Conservation (phyloP, 2,329 filamentous ascomycete genomes). For the Nannizzia gypsea region DNA sequence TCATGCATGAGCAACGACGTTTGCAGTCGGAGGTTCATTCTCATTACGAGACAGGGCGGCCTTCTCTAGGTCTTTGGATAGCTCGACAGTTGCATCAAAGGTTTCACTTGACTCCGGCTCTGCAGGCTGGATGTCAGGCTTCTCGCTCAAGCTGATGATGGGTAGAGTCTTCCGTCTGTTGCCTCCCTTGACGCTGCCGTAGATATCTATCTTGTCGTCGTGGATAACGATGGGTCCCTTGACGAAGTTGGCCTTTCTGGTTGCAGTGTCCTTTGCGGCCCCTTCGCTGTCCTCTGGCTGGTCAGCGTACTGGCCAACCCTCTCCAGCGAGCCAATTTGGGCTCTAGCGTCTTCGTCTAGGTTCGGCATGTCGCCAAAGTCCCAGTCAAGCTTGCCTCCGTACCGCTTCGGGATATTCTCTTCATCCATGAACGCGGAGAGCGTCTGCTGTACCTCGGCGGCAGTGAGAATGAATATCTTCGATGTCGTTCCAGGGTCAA, state of each 20-base stretch:
- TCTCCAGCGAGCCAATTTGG: constrained; percentile 23
- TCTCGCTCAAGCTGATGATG: constrained; percentile 1
- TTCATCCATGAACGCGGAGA: constrained; percentile 69
- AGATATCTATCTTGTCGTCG: constrained; percentile 72
- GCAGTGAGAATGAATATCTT: constrained; percentile 86
- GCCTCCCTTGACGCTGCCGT: constrained; percentile 38
- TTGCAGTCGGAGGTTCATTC: not conserved
- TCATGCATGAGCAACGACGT: constrained; percentile 4
- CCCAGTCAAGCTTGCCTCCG: constrained; percentile 73
- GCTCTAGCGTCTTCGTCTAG: constrained; percentile 46
- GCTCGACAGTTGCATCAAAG: constrained; percentile 18
- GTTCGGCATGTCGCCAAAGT: constrained; percentile 62
- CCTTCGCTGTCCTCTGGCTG: constrained; percentile 17
- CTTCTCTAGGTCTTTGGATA: constrained; percentile 27
- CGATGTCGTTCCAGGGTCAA: constrained; percentile 81
- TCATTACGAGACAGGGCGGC: constrained; percentile 2
- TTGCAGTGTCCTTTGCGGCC: not conserved
- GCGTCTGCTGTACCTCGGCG: constrained; percentile 61
- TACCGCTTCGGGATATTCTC: constrained; percentile 81
- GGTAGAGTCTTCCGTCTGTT: constrained; percentile 9
- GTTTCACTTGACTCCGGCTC: not conserved
- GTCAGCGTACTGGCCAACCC: constrained; percentile 16
- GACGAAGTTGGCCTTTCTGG: constrained; percentile 12
- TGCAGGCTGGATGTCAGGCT: not conserved
- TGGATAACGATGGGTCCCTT: constrained; percentile 57